A percentile compares a stretch with the other conserved stretches of the same genome.
phyloP scores from a whole-genome alignment of 2,329 filamentous ascomycete genomes.

The Nannizzia gypsea region DNA sequence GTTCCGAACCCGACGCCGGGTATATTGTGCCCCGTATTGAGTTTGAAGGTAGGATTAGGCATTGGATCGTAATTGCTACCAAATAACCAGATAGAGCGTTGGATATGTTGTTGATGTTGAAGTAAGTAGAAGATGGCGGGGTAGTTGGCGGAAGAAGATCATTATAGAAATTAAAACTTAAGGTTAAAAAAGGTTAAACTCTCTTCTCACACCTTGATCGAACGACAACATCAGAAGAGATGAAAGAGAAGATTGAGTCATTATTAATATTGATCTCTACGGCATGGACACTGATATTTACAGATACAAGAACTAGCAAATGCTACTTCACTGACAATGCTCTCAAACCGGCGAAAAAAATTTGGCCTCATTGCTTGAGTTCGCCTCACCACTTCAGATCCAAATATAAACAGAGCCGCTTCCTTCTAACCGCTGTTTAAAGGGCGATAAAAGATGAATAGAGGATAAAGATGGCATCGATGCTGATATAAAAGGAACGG shows the following conservation, averaged over 20 bases:
- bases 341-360: background rate
- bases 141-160: background rate
- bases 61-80: background rate
- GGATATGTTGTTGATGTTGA: background rate
- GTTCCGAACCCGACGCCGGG: slow-evolving; percentile 55
- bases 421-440: no score
- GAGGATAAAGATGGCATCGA: no score
- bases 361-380: background rate
- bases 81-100: background rate
- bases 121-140: background rate
- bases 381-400: no score
- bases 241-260: background rate
- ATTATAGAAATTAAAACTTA: background rate
- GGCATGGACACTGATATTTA: background rate
- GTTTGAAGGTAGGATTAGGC: slow-evolving; percentile 32
- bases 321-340: background rate
- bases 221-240: background rate
- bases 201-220: background rate
- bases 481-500: no score
- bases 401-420: no score
- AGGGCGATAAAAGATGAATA: no score
- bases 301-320: background rate
- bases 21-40: slow-evolving; percentile 49
- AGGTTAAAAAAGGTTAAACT: background rate
- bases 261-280: background rate